Conservation (phyloP, 108 stramenopile species). For the Cyclotella cryptica region DNA sequence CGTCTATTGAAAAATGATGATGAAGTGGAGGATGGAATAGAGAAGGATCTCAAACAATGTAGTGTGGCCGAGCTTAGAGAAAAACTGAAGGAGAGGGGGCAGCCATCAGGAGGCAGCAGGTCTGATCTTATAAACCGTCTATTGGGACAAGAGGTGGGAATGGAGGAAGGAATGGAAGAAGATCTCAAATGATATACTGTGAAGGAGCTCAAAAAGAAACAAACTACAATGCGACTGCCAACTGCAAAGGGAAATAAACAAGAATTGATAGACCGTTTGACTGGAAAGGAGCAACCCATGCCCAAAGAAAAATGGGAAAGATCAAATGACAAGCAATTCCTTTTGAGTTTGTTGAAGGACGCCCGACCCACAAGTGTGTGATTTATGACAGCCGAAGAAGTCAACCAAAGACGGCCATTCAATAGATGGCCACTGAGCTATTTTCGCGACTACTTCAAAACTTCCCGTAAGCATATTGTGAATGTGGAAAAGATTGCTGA, state of each 20-base stretch:
- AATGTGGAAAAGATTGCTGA: not conserved
- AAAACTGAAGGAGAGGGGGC: not conserved
- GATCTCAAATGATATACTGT: not conserved
- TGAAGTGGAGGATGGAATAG: too few species aligned
- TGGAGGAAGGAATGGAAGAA: not conserved
- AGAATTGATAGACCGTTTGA: not conserved
- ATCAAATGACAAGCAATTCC: not conserved
- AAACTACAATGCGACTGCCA: not conserved
- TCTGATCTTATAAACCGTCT: not conserved
- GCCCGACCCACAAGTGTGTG: not conserved
- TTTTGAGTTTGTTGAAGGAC: not conserved
- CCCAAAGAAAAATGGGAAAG: not conserved
- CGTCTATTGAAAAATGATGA: too few species aligned
- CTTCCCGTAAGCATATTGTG: not conserved
- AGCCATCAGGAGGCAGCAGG: not conserved
- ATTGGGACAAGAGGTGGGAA: not conserved
- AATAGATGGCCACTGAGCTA: not conserved
- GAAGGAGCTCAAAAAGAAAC: not conserved
- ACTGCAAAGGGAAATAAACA: not conserved
- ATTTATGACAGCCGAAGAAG: slow-evolving; percentile 4
- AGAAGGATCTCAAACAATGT: too few species aligned
- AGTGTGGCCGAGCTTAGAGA: not conserved
- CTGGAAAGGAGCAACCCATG: slow-evolving; percentile 3
- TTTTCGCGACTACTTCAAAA: not conserved
- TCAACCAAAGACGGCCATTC: not conserved